Evolutionary conservation across 495 filamentous ascomycete genomes (phyloP).

Genomic region (Ascobolus immersus): DNA sequence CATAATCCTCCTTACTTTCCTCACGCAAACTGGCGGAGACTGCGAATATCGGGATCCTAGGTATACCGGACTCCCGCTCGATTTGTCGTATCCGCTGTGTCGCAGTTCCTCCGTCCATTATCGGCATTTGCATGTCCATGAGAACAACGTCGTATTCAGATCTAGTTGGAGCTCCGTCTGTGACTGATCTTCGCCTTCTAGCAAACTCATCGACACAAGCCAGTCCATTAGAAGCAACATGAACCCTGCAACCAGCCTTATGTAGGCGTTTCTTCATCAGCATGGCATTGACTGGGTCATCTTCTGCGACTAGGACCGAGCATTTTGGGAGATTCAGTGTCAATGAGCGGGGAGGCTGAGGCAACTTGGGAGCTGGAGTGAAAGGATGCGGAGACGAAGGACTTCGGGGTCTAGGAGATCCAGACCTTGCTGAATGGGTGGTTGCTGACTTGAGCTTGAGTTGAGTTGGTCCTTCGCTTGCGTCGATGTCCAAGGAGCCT

Average conservation of each 20-base stretch:
- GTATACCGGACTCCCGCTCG: conserved; percentile 25
- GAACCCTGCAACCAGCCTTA: conserved; percentile 49
- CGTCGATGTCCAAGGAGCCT: too few relatives aligned
- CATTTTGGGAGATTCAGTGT: conserved; percentile 9
- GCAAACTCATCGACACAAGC: conserved; percentile 51
- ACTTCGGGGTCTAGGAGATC: too few relatives aligned
- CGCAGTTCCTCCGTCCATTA: conserved; percentile 64
- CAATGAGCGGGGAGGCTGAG: too few relatives aligned
- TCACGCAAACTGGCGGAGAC: conserved; percentile 74
- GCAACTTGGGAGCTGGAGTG: conserved; percentile 7
- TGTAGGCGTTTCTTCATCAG: conserved; percentile 65
- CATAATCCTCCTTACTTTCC: conserved; percentile 38
- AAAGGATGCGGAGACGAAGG: conserved; percentile 3
- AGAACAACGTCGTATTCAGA: conserved; percentile 51
- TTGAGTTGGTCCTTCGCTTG: too few relatives aligned
- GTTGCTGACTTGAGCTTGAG: too few relatives aligned
- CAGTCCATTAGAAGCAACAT: conserved; percentile 58
- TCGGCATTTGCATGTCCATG: conserved; percentile 99
- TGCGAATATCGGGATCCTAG: conserved; percentile 58
- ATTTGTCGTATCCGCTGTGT: conserved; percentile 57
- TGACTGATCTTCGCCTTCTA: conserved; percentile 27
- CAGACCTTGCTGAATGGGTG: too few relatives aligned
- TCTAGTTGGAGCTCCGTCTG: background rate
- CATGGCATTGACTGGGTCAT: conserved; percentile 78
- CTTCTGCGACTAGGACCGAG: conserved; percentile 60